These are phyloP conservation scores for Sclerotinia nivalis DNA, from an alignment of 2,329 filamentous ascomycete genomes.

Conservation along the genomic window DNA sequence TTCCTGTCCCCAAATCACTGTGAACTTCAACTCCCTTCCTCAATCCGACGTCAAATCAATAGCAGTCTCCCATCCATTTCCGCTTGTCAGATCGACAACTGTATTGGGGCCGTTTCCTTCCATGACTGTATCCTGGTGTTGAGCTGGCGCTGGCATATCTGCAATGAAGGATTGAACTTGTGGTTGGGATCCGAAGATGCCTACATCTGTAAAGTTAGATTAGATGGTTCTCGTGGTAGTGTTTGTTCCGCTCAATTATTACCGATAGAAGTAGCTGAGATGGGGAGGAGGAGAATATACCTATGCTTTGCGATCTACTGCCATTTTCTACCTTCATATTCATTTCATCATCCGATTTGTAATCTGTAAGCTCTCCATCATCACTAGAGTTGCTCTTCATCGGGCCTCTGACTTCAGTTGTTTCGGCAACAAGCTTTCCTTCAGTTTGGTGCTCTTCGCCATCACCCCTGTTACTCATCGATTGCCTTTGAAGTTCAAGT, in stretches of 20 bases:
- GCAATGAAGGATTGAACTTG: neutral
- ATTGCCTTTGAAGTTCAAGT: neutral
- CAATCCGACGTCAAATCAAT: constrained; percentile 10
- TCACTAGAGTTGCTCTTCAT: no score
- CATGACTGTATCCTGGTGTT: neutral
- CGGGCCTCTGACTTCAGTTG: no score
- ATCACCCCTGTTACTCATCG: neutral
- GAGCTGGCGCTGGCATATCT: neutral
- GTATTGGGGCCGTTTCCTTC: neutral
- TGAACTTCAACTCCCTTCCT: neutral
- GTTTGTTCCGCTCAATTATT: neutral
- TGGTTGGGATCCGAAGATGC: neutral
- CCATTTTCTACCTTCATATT: no score
- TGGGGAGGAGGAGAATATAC: neutral
- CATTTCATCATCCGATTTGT: neutral
- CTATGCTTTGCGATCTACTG: neutral
- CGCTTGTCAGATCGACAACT: neutral
- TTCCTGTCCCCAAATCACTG: neutral
- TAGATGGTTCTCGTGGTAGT: no score
- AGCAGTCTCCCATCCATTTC: neutral
- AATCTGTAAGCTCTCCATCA: neutral
- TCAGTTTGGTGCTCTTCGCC: neutral
- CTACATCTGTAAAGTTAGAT: constrained; percentile 2
- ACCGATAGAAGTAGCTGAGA: neutral
- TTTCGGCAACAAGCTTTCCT: neutral